phyloP scores from a whole-genome alignment of 2,329 filamentous ascomycete species.

The Xylariales sp. region DNA sequence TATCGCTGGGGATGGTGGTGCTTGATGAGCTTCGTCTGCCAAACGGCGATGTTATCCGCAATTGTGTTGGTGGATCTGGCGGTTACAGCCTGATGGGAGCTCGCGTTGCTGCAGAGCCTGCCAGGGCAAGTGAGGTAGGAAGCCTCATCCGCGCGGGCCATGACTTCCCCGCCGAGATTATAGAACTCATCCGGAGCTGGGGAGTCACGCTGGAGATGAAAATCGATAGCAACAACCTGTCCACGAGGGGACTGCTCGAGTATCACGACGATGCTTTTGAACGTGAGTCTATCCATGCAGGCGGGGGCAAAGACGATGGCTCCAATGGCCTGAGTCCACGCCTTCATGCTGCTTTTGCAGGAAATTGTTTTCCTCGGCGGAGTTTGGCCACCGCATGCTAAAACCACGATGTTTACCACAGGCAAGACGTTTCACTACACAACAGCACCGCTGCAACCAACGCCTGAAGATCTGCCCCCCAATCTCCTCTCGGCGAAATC shows the following conservation, averaged over 20 bases:
- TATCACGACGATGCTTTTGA: constrained; percentile 22
- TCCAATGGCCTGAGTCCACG: not conserved
- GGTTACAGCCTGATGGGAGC: constrained; percentile 14
- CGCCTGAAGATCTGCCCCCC: constrained; percentile 8
- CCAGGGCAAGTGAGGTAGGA: constrained; percentile 2
- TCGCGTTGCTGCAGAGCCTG: constrained; percentile 4
- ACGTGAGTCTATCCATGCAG: constrained; percentile 11
- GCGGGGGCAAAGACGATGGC: not conserved
- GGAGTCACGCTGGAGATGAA: constrained; percentile 4
- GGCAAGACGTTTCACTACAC: constrained; percentile 17
- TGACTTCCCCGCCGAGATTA: constrained; percentile 10
- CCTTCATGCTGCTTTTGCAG: too few relatives aligned
- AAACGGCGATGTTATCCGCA: constrained; percentile 13
- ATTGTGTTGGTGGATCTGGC: constrained; percentile 28
- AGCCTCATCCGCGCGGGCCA: constrained; percentile 9
- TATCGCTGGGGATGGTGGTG: constrained; percentile 27
- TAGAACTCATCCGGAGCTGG: not conserved
- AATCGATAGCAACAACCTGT: constrained; percentile 2
- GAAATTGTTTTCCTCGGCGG: too few relatives aligned
- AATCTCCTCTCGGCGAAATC: constrained; percentile 10
- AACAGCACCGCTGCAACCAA: constrained; percentile 12
- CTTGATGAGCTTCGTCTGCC: constrained; percentile 28
- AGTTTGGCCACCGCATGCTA: too few relatives aligned
- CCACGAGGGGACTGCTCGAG: constrained; percentile 10
- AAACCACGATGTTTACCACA: too few relatives aligned